These are phyloP conservation scores for Inga leiocalycina DNA, from an alignment of 306 rosid species.

Conservation along the genomic window DNA sequence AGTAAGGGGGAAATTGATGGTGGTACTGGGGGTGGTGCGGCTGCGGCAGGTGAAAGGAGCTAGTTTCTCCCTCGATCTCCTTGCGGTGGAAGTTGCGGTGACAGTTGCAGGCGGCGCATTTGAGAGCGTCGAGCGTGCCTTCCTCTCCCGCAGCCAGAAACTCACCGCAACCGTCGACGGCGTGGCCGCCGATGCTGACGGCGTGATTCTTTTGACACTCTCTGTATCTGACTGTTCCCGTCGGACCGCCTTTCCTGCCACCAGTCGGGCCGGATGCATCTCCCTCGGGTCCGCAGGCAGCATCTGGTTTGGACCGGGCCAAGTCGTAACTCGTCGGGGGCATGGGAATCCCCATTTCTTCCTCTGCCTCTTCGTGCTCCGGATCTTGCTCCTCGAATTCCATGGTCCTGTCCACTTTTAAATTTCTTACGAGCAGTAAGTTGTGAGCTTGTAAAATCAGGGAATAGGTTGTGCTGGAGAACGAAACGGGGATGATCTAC, in stretches of 20 bases:
- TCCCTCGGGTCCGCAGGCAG: constrained; percentile 28
- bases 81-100: constrained; percentile 98
- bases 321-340: constrained; percentile 54
- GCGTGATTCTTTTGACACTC: constrained; percentile 95
- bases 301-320: constrained; percentile 33
- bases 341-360: constrained; percentile 59
- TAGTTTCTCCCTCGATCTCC: constrained; percentile 54
- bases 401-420: constrained; percentile 43
- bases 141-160: constrained; percentile 86
- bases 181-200: constrained; percentile 75
- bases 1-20: constrained; percentile 55
- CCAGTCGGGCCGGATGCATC: constrained; percentile 3
- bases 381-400: constrained; percentile 54
- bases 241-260: constrained; percentile 36
- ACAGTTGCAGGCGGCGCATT: constrained; percentile 94
- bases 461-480: neutral
- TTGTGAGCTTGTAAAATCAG: no score
- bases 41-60: constrained; percentile 31
- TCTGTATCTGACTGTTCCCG: constrained; percentile 49
- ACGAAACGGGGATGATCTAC: constrained; percentile 29
- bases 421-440: neutral
- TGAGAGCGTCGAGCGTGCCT: constrained; percentile 79
- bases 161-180: constrained; percentile 96
- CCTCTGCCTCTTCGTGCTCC: constrained; percentile 69
- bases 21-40: constrained; percentile 31